These are phyloP conservation scores for Geotrichum carabidarum DNA, from an alignment of 1,139 yeast species.

Conservation along the genomic window DNA sequence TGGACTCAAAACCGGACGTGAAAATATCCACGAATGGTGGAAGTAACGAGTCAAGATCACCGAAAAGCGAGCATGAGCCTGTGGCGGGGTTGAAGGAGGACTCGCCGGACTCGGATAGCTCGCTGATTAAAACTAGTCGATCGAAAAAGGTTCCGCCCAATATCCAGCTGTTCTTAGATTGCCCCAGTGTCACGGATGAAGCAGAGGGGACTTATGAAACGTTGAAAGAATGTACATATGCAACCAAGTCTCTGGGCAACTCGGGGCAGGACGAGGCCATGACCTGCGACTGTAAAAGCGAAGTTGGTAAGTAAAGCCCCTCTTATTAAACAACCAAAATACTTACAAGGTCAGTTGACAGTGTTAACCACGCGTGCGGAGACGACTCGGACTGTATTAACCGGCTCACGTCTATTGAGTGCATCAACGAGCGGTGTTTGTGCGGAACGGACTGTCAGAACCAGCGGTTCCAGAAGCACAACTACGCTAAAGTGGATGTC, in stretches of 20 bases:
- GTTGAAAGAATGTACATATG: constrained; percentile 57
- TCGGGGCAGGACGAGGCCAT: constrained; percentile 70
- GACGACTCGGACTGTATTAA: constrained; percentile 87
- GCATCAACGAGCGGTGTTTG: constrained; percentile 62
- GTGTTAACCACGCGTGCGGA: constrained; percentile 68
- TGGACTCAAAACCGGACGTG: no score
- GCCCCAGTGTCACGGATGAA: constrained; percentile 62
- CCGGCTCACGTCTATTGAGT: constrained; percentile 85
- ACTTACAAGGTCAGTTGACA: constrained; percentile 23
- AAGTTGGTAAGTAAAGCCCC: constrained; percentile 38
- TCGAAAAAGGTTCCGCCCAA: not conserved
- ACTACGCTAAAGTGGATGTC: constrained; percentile 70
- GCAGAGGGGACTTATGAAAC: constrained; percentile 57
- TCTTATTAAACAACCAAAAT: not conserved
- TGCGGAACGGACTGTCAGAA: constrained; percentile 82
- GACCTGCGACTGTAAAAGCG: constrained; percentile 81
- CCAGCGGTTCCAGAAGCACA: constrained; percentile 74
- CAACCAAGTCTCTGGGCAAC: constrained; percentile 54
- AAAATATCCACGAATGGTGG: not conserved
- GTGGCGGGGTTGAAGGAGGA: not conserved
- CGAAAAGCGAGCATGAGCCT: not conserved
- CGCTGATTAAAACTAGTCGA: not conserved
- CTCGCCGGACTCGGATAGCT: not conserved
- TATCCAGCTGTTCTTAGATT: constrained; percentile 40
- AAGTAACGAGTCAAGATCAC: not conserved